Base-by-base conservation (phyloP, 2,329 filamentous ascomycete species). In the Colletotrichum eleusines region DNA sequence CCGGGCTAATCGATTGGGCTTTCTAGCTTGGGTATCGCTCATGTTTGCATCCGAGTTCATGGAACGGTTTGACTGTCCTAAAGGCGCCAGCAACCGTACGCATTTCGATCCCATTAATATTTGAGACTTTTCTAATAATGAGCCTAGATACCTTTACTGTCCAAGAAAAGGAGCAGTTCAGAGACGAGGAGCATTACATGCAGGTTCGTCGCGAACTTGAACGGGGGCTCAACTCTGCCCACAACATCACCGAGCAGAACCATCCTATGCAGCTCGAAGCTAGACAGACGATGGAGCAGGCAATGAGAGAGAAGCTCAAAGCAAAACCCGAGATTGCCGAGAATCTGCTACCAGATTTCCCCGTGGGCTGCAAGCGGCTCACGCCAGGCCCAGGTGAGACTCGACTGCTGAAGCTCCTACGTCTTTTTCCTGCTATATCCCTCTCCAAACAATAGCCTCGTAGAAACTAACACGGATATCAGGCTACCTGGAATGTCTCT, bases 401-500 rank as follows among this genome's bases (percentile, higher is more conserved):
- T 7, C 7, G 6, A 18, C 14, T 44, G 8, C 46, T 20, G 5
- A 26, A 28, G 14, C 38, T 46, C 2, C 3, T 33, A 23, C 16
- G 20, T 3, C 23, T 6, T 3, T 9, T 11, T 5, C 28, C 16
- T 6, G 20, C 40, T 33, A 18, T 11, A 5, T 18, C 5, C 28
- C 23, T 50, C 23, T 28, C 18, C 5, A 28, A 8, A 5, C 0
- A 28, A 8, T 16, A 16, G 2, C n/a, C 23, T 26, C 2, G 18
- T 50, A 8, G 23, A 14, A 2, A 3, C 40, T 60, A 2, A 60
- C 11, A n/a, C 16, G 12, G 2, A 11, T 46, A 9, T 23, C 5
- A 60, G 57, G 57, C 18, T 66, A 66, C 11, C 46, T 66, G 1
- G 63, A 66, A 42, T 26, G 44, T 8, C 33, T 66, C 1, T 60